Conservation (phyloP, 2,329 filamentous ascomycete species). For the Cryphonectria carpinicola region DNA sequence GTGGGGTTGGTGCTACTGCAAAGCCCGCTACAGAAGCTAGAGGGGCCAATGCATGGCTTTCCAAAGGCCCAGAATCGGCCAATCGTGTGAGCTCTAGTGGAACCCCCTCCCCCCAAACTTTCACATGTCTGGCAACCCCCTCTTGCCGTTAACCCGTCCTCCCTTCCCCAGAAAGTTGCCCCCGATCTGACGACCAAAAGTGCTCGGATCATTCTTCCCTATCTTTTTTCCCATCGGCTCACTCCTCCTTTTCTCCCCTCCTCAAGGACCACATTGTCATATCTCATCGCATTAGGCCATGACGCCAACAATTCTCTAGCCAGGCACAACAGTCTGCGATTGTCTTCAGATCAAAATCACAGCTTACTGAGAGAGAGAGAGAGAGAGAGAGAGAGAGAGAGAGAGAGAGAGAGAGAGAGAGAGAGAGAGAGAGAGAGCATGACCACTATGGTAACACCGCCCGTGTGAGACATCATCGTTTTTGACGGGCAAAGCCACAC, state of each 20-base stretch:
- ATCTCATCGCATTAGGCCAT: background rate
- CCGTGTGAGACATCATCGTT: conserved; percentile 33
- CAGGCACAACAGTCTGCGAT: conserved; percentile 5
- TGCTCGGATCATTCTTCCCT: background rate
- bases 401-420: background rate
- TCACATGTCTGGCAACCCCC: conserved; percentile 3
- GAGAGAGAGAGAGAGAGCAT: background rate
- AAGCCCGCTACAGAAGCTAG: background rate
- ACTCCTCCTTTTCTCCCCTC: background rate
- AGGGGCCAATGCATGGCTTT: background rate
- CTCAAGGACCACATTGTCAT: background rate
- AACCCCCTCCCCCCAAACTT: background rate
- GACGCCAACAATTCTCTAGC: background rate
- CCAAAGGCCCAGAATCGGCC: background rate
- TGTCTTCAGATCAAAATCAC: background rate
- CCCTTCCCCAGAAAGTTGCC: background rate
- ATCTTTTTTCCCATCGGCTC: background rate
- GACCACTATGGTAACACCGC: background rate
- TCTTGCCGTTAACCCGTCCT: background rate
- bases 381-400: background rate
- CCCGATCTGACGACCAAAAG: background rate
- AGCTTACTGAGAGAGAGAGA: background rate
- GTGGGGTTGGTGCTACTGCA: background rate
- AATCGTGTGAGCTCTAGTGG: background rate
- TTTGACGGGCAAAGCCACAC: conserved; percentile 9